Evolutionary conservation across 257 asterid species (phyloP), one percentile per base, ranked within the genome.

Genomic region (Fraxinus cuspidata): DNA sequence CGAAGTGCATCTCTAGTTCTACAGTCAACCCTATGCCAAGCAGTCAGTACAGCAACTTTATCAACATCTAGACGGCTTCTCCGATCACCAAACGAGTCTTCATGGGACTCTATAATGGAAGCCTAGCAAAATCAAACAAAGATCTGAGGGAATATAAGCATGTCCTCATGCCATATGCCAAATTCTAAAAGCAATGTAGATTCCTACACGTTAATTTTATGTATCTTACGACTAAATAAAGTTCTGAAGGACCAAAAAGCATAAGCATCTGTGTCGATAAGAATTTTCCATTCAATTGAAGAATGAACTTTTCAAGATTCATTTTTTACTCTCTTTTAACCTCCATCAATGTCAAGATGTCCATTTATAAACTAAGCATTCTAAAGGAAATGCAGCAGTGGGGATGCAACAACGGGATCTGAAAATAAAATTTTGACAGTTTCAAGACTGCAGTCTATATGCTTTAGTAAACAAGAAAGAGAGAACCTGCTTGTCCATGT

Each of bases 401-500:
- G 58, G n/a, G 58, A 47, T 47, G 58, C 58, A 4, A 47, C 18
- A 12, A 47, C 1, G 7, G 21, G 58, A 47, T 47, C 9, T 19
- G 19, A 47, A 47, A 47, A 13, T 3, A 47, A 3, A 3, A 10
- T 10, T 15, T 16, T 5, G 19, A 47, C 56, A 15, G 18, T 47
- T 3, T 47, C 16, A 40, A 40, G 47, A 40, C 15, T 11, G 19
- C 5, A 9, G 27, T 18, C 27, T 56, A 56, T 21, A 23, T 21
- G 31, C 31, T 21, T 56, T 71, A 12, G 75, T 10, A 42, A 75
- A 73, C n/a, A 42, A 37, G 82, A 72, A 25, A 35, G 78, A 64
- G 70, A 69, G 31, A 75, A 91, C 99, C 96, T 95, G 92, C 89
- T 95, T 92, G 83, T 95, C 97, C 98, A 95, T 95, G 91, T 95